Conservation (phyloP, 345 rosid genomes). For the Acer saccharum region DNA sequence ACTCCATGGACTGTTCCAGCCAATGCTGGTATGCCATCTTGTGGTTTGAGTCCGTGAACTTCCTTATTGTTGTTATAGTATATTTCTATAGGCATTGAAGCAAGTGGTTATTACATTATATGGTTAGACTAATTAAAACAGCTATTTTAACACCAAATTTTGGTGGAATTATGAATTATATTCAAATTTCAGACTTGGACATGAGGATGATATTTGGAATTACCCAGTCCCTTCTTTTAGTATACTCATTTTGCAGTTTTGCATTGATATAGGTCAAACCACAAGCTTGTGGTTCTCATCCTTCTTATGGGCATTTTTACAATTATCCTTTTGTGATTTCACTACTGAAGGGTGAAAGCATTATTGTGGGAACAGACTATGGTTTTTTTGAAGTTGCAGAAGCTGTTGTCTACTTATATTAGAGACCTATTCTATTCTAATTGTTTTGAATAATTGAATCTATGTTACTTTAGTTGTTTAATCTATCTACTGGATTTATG, state of each 20-base stretch:
- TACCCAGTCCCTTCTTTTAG: neutral
- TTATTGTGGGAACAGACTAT: neutral
- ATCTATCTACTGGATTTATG: neutral
- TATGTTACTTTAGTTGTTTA: neutral
- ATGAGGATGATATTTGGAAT: neutral
- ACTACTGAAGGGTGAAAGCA: neutral
- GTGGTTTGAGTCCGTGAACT: neutral
- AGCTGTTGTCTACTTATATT: neutral
- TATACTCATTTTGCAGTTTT: neutral
- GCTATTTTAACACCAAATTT: neutral
- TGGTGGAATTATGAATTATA: neutral
- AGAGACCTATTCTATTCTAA: neutral
- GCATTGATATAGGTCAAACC: neutral
- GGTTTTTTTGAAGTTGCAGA: neutral
- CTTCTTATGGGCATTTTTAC: neutral
- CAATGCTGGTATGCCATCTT: slow-evolving; percentile 69
- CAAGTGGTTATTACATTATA: neutral
- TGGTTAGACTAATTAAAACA: neutral
- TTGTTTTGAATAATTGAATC: neutral
- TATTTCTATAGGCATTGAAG: neutral
- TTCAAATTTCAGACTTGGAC: neutral
- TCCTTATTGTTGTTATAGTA: neutral
- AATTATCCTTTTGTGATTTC: slow-evolving; percentile 1
- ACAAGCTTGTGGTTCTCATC: neutral
- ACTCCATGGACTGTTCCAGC: slow-evolving; percentile 99